Percentiles rank a stretch among this genome's conserved stretches.
Conservation (phyloP, 1,139 yeast species). For the Kazachstania sp. region DNA sequence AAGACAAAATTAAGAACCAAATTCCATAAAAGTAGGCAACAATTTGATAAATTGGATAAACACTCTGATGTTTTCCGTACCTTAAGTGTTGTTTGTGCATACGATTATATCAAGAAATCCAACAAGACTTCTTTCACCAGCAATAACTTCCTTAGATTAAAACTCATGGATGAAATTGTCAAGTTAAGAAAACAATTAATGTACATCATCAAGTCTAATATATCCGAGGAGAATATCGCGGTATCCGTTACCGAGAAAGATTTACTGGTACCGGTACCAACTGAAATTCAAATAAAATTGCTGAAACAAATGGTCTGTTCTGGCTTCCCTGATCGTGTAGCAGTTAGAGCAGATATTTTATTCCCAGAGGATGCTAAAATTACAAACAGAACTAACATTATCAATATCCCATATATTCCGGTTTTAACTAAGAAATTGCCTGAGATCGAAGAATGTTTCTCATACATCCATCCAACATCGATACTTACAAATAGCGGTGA, state of each 20-base stretch:
- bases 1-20: constrained; percentile 41
- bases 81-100: constrained; percentile 81
- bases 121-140: constrained; percentile 42
- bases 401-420: constrained; percentile 66
- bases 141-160: constrained; percentile 53
- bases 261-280: constrained; percentile 59
- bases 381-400: constrained; percentile 50
- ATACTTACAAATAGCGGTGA: constrained; percentile 42
- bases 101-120: constrained; percentile 59
- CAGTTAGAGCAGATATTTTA: constrained; percentile 64
- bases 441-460: constrained; percentile 43
- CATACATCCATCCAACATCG: constrained; percentile 74
- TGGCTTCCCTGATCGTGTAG: constrained; percentile 87
- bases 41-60: constrained; percentile 60
- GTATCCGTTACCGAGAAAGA: constrained; percentile 41
- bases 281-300: constrained; percentile 59
- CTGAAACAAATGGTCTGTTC: constrained; percentile 88
- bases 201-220: constrained; percentile 59
- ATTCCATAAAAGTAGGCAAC: constrained; percentile 47
- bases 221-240: constrained; percentile 52
- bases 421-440: constrained; percentile 46
- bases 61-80: constrained; percentile 67
- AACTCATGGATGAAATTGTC: constrained; percentile 74
- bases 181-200: constrained; percentile 75
- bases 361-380: constrained; percentile 55